Evolutionary conservation across 768 basidiomycete species (phyloP).

Genomic region (Lentinula edodes): DNA sequence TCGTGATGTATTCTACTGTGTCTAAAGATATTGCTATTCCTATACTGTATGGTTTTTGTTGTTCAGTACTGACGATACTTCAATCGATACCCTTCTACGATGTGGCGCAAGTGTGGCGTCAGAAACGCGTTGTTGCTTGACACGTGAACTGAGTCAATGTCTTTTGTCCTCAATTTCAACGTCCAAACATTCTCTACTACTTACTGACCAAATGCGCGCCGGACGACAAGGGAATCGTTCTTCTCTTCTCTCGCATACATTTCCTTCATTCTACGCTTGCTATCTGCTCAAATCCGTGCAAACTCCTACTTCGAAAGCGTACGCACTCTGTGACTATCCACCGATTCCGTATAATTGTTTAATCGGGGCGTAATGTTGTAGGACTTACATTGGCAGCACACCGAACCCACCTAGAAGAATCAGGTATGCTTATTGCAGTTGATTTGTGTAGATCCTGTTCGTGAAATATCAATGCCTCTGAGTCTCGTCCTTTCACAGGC

Average conservation of each 20-base stretch:
- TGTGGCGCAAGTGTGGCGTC: neutral
- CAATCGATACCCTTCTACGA: too few relatives aligned
- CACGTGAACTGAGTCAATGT: neutral
- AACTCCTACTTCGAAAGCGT: constrained; percentile 41
- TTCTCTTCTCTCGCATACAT: constrained; percentile 32
- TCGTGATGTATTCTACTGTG: neutral
- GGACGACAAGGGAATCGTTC: constrained; percentile 12
- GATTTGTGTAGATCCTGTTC: neutral
- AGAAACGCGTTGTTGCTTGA: neutral
- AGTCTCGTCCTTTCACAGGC: constrained; percentile 29
- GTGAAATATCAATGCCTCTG: neutral
- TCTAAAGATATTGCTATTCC: neutral
- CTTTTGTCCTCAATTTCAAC: neutral
- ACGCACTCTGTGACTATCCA: neutral
- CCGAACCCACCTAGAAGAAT: constrained; percentile 62
- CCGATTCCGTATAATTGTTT: too few relatives aligned
- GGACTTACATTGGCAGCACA: constrained; percentile 76
- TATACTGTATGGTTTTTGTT: too few relatives aligned
- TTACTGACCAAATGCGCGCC: neutral
- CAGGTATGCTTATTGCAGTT: constrained; percentile 31
- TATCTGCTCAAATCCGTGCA: constrained; percentile 72
- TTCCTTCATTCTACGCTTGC: constrained; percentile 75
- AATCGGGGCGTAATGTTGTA: constrained; percentile 15
- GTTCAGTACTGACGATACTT: too few relatives aligned
- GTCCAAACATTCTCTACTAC: neutral